Conservation (phyloP, 1,139 yeast species). For the Petasospora rhodanensis region DNA sequence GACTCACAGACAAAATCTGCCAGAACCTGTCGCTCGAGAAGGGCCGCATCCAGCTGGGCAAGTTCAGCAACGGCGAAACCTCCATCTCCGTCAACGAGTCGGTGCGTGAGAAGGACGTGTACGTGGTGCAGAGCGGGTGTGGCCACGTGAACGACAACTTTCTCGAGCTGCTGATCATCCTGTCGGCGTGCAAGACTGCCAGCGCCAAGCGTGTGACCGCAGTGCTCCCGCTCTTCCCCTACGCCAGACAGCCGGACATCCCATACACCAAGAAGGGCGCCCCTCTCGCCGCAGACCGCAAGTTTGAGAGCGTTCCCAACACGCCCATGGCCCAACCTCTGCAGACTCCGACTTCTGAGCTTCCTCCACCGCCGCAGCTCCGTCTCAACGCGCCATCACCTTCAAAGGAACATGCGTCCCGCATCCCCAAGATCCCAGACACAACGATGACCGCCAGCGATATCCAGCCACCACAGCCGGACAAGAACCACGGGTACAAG, state of each 20-base stretch:
- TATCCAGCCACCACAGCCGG: constrained; percentile 12
- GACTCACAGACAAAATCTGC: constrained; percentile 56
- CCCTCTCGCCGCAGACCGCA: constrained; percentile 46
- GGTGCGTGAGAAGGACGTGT: constrained; percentile 91
- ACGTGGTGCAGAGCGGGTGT: constrained; percentile 63
- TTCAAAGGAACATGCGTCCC: constrained; percentile 4
- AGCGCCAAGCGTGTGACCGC: constrained; percentile 93
- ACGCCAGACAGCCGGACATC: constrained; percentile 92
- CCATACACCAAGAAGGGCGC: constrained; percentile 77
- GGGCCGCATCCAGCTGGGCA: constrained; percentile 53
- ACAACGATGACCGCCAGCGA: constrained; percentile 23
- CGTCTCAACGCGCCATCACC: constrained; percentile 6
- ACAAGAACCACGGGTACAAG: constrained; percentile 75
- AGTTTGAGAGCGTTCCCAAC: constrained; percentile 61
- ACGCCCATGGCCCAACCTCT: too few species aligned
- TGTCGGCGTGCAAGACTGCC: constrained; percentile 94
- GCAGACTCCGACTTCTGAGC: too few species aligned
- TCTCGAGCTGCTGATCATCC: constrained; percentile 80
- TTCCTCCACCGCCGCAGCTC: constrained; percentile 9
- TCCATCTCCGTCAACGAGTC: constrained; percentile 77
- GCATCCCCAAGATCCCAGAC: constrained; percentile 25
- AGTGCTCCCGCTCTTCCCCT: constrained; percentile 91
- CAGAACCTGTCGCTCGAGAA: constrained; percentile 60
- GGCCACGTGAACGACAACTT: constrained; percentile 91
- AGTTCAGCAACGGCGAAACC: constrained; percentile 86